phyloP scores from a whole-genome alignment of 495 filamentous ascomycete genomes.

The Hapsidospora chrysogenum region DNA sequence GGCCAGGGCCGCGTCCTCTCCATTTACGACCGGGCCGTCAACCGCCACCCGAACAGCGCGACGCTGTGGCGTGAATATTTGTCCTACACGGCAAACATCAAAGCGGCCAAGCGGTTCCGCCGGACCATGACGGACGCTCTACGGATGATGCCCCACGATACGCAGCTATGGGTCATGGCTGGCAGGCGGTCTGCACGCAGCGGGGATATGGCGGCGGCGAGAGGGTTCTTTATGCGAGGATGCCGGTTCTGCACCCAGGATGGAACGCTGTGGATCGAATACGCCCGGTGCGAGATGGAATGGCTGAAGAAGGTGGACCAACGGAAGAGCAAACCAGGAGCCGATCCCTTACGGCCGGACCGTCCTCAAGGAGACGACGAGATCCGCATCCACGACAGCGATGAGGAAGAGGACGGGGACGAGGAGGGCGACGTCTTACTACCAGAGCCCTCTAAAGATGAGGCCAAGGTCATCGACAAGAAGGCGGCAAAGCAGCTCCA shows the following conservation, averaged over 20 bases:
- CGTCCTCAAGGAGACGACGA: slow-evolving; percentile 2
- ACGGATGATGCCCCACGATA: slow-evolving; percentile 68
- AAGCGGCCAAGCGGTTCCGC: slow-evolving; percentile 63
- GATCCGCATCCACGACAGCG: slow-evolving; percentile 20
- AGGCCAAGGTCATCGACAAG: slow-evolving; percentile 34
- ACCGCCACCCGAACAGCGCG: slow-evolving; percentile 68
- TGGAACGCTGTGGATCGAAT: slow-evolving; percentile 67
- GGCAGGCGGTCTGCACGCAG: slow-evolving; percentile 58
- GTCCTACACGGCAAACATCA: slow-evolving; percentile 58
- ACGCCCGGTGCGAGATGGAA: slow-evolving; percentile 80
- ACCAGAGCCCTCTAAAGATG: slow-evolving; percentile 14
- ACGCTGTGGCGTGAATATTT: slow-evolving; percentile 89
- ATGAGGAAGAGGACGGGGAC: slow-evolving; percentile 22
- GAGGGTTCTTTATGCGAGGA: slow-evolving; percentile 73
- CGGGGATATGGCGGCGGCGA: slow-evolving; percentile 69
- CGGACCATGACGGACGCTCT: slow-evolving; percentile 62
- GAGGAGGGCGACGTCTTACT: slow-evolving; percentile 23
- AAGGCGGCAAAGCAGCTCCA: slow-evolving; percentile 41
- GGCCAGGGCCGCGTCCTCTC: slow-evolving; percentile 74
- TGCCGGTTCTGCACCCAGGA: slow-evolving; percentile 69
- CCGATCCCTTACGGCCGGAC: slow-evolving; percentile 7
- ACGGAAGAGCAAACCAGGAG: slow-evolving; percentile 15
- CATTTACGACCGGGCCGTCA: slow-evolving; percentile 73
- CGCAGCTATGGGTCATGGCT: slow-evolving; percentile 77
- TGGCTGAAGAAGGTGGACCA: slow-evolving; percentile 60